Conservation (phyloP, 192 early-diverging fungal species). For the Backusella mclennaniae region DNA sequence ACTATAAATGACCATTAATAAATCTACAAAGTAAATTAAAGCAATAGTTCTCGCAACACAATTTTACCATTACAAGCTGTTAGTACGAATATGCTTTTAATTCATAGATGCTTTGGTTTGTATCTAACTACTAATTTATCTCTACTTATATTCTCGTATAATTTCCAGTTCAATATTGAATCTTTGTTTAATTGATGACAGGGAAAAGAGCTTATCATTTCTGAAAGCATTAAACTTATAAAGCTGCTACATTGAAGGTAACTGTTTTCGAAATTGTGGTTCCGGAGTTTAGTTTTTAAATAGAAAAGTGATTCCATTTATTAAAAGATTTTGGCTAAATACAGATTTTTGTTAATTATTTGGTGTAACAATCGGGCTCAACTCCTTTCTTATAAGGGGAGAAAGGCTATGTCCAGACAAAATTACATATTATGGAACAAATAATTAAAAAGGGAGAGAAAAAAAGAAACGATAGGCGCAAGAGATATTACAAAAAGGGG, state of each 20-base stretch:
- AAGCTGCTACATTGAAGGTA: neutral
- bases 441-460: conserved; percentile 1
- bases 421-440: neutral
- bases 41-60: neutral
- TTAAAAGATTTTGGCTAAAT: conserved; percentile 4
- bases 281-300: conserved; percentile 3
- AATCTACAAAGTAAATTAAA: neutral
- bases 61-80: neutral
- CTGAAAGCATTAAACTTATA: neutral
- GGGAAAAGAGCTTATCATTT: neutral
- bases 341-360: conserved; percentile 3
- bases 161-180: neutral
- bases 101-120: neutral
- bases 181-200: neutral
- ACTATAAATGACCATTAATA: neutral
- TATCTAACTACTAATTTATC: neutral
- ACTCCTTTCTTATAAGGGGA: neutral
- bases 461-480: neutral
- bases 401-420: neutral
- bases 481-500: neutral
- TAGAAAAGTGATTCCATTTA: neutral
- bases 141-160: neutral
- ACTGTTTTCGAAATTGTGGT: neutral
- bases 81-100: neutral
- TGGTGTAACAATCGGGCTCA: neutral